Percentiles rank a stretch among this genome's conserved stretches.
Conservation (phyloP, 2,329 filamentous ascomycete genomes). For the Microsporum canis region DNA sequence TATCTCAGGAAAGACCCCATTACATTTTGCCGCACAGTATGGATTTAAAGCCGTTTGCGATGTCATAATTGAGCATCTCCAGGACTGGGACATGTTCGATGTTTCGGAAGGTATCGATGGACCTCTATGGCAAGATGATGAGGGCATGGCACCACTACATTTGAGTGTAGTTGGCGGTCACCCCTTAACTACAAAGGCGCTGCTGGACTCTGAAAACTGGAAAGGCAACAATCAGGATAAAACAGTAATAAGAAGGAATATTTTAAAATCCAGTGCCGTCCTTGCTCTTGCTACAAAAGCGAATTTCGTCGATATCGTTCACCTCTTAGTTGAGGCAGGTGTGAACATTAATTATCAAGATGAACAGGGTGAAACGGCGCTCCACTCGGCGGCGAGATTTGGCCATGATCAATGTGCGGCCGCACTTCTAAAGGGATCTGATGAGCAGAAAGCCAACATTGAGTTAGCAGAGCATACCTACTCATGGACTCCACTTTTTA, state of each 20-base stretch:
- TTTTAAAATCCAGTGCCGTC: constrained; percentile 76
- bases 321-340: constrained; percentile 75
- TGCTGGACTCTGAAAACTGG: constrained; percentile 73
- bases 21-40: constrained; percentile 59
- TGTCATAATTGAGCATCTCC: constrained; percentile 77
- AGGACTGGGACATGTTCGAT: constrained; percentile 78
- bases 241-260: constrained; percentile 53
- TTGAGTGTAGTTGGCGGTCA: constrained; percentile 87
- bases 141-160: constrained; percentile 84
- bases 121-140: constrained; percentile 77
- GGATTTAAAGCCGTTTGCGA: constrained; percentile 87
- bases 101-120: constrained; percentile 78
- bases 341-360: constrained; percentile 93
- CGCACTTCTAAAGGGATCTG: constrained; percentile 59
- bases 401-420: constrained; percentile 71
- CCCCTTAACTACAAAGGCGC: constrained; percentile 66
- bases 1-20: constrained; percentile 15
- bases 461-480: constrained; percentile 74
- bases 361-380: constrained; percentile 74
- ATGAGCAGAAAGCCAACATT: constrained; percentile 60
- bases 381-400: constrained; percentile 84
- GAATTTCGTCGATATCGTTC: constrained; percentile 74
- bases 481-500: constrained; percentile 89
- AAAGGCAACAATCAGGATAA: constrained; percentile 52
- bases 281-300: constrained; percentile 78